phyloP scores from a whole-genome alignment of 768 basidiomycete genomes.

The Xerocomellus amylosporus region DNA sequence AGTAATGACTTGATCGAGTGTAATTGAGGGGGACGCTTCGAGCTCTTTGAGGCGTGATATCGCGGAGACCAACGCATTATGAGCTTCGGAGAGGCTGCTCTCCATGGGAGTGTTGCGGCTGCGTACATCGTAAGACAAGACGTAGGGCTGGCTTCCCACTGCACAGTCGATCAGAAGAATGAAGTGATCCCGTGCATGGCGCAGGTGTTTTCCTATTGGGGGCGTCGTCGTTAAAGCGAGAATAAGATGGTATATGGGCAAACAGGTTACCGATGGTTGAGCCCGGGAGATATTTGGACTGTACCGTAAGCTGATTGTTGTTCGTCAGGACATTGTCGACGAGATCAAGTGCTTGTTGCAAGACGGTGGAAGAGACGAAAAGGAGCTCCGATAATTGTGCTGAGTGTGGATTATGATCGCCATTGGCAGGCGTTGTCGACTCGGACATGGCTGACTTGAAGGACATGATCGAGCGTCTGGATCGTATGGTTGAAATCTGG shows the following conservation, averaged over 20 bases:
- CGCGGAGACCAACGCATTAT: constrained; percentile 50
- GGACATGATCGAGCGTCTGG: constrained; percentile 4
- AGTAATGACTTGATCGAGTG: constrained; percentile 58
- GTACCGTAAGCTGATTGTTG: constrained; percentile 65
- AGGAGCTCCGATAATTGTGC: constrained; percentile 52
- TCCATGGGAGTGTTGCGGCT: constrained; percentile 85
- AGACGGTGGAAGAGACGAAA: constrained; percentile 61
- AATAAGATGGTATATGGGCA: not conserved
- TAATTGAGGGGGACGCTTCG: constrained; percentile 39
- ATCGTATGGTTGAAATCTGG: not conserved
- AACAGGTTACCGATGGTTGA: constrained; percentile 71
- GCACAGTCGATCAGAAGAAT: constrained; percentile 59
- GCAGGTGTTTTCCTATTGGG: constrained; percentile 72
- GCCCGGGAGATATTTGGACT: constrained; percentile 78
- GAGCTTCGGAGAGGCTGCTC: constrained; percentile 57
- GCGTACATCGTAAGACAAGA: constrained; percentile 74
- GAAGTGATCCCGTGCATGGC: constrained; percentile 85
- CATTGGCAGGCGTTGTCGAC: constrained; percentile 8
- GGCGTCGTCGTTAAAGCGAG: not conserved
- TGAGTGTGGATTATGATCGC: constrained; percentile 11
- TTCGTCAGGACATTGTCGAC: constrained; percentile 61
- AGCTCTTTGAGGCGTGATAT: constrained; percentile 55
- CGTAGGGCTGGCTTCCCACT: constrained; percentile 43
- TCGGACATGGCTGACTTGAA: constrained; percentile 23
- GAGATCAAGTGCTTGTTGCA: constrained; percentile 72